Conservation (phyloP, 2,329 filamentous ascomycete species). For the Botrytis deweyae region DNA sequence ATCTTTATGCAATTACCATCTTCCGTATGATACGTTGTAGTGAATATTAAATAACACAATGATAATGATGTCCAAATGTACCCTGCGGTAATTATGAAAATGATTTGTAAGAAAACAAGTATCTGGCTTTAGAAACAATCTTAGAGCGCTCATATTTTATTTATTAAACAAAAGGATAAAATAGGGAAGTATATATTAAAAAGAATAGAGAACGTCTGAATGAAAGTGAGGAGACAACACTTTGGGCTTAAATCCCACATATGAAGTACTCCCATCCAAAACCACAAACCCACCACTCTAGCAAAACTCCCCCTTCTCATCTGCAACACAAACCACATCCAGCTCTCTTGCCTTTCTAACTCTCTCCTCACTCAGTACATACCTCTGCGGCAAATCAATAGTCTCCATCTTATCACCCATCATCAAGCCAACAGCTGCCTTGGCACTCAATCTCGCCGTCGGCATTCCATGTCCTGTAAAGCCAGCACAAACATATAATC, state of each 20-base stretch:
- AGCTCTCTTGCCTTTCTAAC: slow-evolving; percentile 30
- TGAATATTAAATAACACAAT: not conserved
- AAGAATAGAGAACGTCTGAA: not conserved
- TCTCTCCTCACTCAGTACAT: slow-evolving; percentile 31
- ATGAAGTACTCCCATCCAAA: not conserved
- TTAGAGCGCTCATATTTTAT: not conserved
- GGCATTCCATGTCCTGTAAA: slow-evolving; percentile 80
- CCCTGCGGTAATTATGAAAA: not conserved
- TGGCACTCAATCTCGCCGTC: slow-evolving; percentile 64
- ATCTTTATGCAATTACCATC: not conserved
- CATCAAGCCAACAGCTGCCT: slow-evolving; percentile 62
- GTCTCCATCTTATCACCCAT: slow-evolving; percentile 43
- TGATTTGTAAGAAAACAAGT: not conserved
- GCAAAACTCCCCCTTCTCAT: slow-evolving; percentile 26
- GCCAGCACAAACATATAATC: slow-evolving; percentile 63
- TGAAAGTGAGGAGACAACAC: not conserved
- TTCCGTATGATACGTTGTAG: not conserved
- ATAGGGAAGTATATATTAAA: not conserved
- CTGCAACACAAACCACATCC: slow-evolving; percentile 33
- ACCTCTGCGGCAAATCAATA: slow-evolving; percentile 48
- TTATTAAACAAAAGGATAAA: not conserved
- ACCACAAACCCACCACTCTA: not conserved
- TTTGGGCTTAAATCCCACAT: no score
- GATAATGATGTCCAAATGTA: not conserved
- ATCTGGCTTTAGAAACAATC: not conserved